Evolutionary conservation across 345 rosid genomes (phyloP).

Genomic region (Salix exigua): DNA sequence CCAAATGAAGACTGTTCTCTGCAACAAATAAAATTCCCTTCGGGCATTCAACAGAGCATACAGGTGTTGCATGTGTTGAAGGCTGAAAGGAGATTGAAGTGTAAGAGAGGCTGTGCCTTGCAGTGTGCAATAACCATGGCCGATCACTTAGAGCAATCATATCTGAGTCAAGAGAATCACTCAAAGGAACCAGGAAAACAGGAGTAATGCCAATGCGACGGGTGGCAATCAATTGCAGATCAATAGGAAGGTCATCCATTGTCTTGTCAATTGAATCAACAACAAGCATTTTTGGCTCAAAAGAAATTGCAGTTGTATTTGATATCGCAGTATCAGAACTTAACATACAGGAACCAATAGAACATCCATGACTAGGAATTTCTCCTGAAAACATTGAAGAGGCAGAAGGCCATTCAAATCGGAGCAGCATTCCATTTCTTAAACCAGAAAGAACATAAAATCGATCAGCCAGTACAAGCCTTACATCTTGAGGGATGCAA

Average conservation of each 20-base stretch:
- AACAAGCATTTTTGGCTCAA: conserved; percentile 25
- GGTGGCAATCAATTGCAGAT: conserved; percentile 76
- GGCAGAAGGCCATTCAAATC: conserved; percentile 82
- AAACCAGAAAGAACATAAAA: conserved; percentile 79
- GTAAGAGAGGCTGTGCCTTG: conserved; percentile 84
- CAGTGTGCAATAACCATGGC: conserved; percentile 94
- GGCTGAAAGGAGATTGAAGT: conserved; percentile 91
- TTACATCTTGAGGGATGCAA: conserved; percentile 94
- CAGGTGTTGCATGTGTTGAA: conserved; percentile 94
- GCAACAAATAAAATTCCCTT: conserved; percentile 89
- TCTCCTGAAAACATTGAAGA: conserved; percentile 35
- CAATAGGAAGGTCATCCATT: conserved; percentile 41
- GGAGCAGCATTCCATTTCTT: conserved; percentile 98
- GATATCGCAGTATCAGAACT: conserved; percentile 28
- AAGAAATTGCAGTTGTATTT: conserved; percentile 20
- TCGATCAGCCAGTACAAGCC: conserved; percentile 83
- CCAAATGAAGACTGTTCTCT: conserved; percentile 91
- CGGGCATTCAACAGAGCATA: conserved; percentile 86
- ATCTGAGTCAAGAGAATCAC: conserved; percentile 72
- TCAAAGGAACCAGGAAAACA: conserved; percentile 85
- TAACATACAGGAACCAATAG: conserved; percentile 30
- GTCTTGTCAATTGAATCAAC: conserved; percentile 22
- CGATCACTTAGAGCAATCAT: conserved; percentile 92
- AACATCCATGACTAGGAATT: conserved; percentile 12
- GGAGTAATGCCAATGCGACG: conserved; percentile 96